Percentiles rank a stretch among this genome's conserved stretches.
phyloP scores from a whole-genome alignment of 164 flowering plant species.

The Litsea cubeba region DNA sequence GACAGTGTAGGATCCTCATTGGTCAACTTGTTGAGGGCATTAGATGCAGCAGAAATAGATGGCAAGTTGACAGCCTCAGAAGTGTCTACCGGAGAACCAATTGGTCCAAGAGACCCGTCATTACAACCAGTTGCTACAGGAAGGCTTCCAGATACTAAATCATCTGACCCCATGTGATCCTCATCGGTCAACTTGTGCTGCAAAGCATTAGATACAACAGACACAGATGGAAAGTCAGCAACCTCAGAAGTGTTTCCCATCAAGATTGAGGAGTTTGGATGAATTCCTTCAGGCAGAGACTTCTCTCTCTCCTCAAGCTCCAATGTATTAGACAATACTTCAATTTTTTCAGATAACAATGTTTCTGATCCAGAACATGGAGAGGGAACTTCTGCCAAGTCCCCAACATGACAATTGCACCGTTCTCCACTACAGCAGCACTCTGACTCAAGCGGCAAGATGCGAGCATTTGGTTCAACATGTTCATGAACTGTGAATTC shows the following conservation, averaged over 20 bases:
- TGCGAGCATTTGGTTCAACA: slow-evolving; percentile 16
- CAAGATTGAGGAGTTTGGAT: slow-evolving; percentile 2
- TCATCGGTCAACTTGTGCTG: slow-evolving; percentile 3
- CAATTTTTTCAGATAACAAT: slow-evolving; percentile 6
- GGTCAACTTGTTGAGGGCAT: slow-evolving; percentile 1
- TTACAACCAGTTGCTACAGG: slow-evolving; percentile 2
- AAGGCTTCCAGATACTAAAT: slow-evolving; percentile 9
- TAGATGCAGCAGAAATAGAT: slow-evolving; percentile 1
- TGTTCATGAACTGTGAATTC: slow-evolving; percentile 16
- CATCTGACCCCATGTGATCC: slow-evolving; percentile 12
- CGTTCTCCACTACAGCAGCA: not conserved
- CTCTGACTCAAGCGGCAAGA: slow-evolving; percentile 18
- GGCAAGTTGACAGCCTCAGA: slow-evolving; percentile 16
- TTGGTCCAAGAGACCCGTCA: slow-evolving; percentile 5
- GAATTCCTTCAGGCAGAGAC: slow-evolving; percentile 3
- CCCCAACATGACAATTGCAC: not conserved
- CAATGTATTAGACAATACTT: slow-evolving; percentile 8
- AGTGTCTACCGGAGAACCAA: slow-evolving; percentile 19
- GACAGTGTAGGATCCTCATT: slow-evolving; percentile 10
- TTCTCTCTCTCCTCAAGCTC: slow-evolving; percentile 16
- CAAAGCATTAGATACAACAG: slow-evolving; percentile 2
- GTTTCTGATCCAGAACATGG: slow-evolving; percentile 17
- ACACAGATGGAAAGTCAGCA: slow-evolving; percentile 14
- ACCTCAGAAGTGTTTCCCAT: slow-evolving; percentile 13
- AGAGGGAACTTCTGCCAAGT: slow-evolving; percentile 17